Evolutionary conservation across 768 basidiomycete species (phyloP), one percentile per base, ranked within the genome.

Genomic region (Tricholoma matsutake): DNA sequence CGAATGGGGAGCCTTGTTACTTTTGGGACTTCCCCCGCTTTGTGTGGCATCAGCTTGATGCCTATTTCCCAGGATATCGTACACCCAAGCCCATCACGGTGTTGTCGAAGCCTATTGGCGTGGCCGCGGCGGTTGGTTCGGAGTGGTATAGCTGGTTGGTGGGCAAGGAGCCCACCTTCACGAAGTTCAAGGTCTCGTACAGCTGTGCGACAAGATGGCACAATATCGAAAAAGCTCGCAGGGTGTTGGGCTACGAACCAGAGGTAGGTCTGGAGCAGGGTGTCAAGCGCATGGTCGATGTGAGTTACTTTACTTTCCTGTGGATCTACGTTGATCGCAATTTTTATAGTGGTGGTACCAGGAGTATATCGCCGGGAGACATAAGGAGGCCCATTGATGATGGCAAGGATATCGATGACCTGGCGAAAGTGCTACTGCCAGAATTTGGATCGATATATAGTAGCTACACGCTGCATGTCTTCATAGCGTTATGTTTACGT

Each of bases 211-310:
- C 82, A 58, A 81, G 95, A 63, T 98, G 88, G 80, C 91, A 96
- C 75, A 96, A 97, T 69, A 94, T 96, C 51, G 97, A 98, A 76
- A 95, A 91, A 77, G 91, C 96, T 9, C 80, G 95, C 66, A 78
- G 94, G 61, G 83, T 98, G 62, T 78, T 99, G 43, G 96, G 94
- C 1, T 99, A 99, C 74, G 94, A 95, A 72, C 97, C 97, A 0
- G 76, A 92, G 60, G 86, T 96, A 6, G 90, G 94, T 2, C 66
- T 98, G 11, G 87, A 93, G 66, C 96, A 98, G 64, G 97, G 95
- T 28, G 81, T 97, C 54, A 82, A 84, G 75, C 80, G 80, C 64
- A 91, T 87, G 73, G 83, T 94, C 3, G 87, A 89, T 72, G 91
- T 91, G 65, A 60, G 88, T 75, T 20, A 7, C 45, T 14, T 6